Evolutionary conservation across 2,329 filamentous ascomycete genomes (phyloP), one percentile per base, ranked within the genome.

Genomic region (Pestalotiopsis sp.): DNA sequence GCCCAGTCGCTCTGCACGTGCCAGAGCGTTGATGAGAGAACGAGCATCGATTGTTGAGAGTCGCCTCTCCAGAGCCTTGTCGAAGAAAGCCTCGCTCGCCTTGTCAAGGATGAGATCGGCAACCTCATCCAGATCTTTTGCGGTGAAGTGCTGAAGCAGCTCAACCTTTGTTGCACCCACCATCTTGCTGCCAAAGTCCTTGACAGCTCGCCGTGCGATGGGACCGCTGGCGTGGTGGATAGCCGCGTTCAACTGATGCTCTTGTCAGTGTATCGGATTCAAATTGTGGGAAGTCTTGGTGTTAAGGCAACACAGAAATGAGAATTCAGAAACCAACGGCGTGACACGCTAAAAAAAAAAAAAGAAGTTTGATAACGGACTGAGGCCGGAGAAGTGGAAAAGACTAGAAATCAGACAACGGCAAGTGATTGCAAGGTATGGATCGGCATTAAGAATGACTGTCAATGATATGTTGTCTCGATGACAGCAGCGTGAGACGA

Each of bases 21-120:
- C 87, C 23, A 90, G 80, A 14, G 86, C 85, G 68, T 89, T 89
- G 66, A 90, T 84, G 3, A 90, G 81, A 14, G 84, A 81, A 31
- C 85, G 83, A 1, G 86, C 86, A 11, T 83, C 82, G 65, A 90
- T 89, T 1, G 85, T 87, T 60, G 81, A 80, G 3, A 90, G 79
- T 0, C 87, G 84, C 66, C 77, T 80, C 20, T 84, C 83, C n/a
- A 90, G 74, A 3, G 83, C 86, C 66, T 80, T 82, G 73, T 89
- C 87, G 1, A 89, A 80, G 66, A 90, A 88, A 1, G 71, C 68
- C 40, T 84, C 77, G 71, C 85, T 86, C 14, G 81, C 83, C 65
- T 83, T 85, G 62, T 77, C 70, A 5, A 89, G 75, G 36, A 89
- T 81, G 1, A 73, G 40, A 31, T 83, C 78, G 3, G 80, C 78